phyloP scores from a whole-genome alignment of 768 basidiomycete species.

The Mycena amicta region DNA sequence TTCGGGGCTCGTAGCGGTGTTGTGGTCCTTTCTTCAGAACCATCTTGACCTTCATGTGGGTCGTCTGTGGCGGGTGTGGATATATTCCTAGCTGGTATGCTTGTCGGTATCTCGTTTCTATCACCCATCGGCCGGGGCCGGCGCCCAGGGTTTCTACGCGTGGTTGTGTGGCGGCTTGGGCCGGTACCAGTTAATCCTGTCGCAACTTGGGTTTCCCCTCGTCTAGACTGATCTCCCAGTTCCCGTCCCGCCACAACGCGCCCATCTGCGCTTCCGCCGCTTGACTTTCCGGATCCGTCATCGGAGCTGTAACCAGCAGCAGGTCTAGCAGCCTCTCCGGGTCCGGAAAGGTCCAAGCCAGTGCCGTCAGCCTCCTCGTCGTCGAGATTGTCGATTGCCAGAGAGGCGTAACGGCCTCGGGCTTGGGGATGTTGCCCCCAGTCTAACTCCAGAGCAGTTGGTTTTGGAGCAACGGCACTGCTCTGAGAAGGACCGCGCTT shows the following conservation, averaged over 20 bases:
- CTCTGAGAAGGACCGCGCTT: no score
- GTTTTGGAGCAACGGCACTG: no score
- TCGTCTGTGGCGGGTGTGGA: background rate
- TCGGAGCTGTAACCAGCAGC: background rate
- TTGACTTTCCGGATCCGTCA: background rate
- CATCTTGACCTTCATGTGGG: no score
- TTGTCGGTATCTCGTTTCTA: background rate
- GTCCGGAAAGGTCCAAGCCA: background rate
- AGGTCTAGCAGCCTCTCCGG: background rate
- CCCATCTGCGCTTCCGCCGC: background rate
- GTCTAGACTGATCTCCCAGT: background rate
- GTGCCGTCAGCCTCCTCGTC: background rate
- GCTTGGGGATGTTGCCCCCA: background rate
- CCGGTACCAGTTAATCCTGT: background rate
- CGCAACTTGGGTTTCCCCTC: background rate
- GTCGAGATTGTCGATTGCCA: background rate
- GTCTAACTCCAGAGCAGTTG: no score
- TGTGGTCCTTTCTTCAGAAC: background rate
- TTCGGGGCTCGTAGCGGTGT: background rate
- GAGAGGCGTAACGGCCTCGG: background rate
- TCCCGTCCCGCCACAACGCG: background rate
- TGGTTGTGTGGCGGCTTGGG: background rate
- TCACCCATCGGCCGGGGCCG: no score
- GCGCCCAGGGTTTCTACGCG: background rate
- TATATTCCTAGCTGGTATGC: background rate